A percentile compares a stretch with the other conserved stretches of the same genome.
Conservation (phyloP, 1,284 basidiomycete species). For the Leccinum pachyderme region DNA sequence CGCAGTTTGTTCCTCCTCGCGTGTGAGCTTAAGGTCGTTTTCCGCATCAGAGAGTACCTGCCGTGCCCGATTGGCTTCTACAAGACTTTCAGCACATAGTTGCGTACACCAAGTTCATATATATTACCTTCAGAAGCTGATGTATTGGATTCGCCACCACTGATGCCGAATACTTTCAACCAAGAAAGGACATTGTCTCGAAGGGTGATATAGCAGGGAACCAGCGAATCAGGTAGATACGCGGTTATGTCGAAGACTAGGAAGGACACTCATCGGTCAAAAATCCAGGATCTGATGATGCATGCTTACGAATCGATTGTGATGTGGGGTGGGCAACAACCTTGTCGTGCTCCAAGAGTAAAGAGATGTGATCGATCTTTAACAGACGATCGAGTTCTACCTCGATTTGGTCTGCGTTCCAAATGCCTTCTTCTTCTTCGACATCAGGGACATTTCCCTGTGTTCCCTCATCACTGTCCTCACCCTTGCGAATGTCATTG, state of each 20-base stretch:
- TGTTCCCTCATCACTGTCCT: constrained; percentile 34
- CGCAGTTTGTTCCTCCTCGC: constrained; percentile 48
- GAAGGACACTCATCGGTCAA: constrained; percentile 9
- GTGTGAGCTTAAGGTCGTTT: constrained; percentile 44
- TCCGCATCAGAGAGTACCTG: constrained; percentile 65
- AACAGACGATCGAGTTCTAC: constrained; percentile 67
- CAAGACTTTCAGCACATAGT: constrained; percentile 2
- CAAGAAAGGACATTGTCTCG: constrained; percentile 64
- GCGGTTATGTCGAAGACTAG: constrained; percentile 80
- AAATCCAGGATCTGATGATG: not conserved
- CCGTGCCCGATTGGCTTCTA: constrained; percentile 61
- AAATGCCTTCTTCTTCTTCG: constrained; percentile 45
- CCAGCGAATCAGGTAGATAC: constrained; percentile 83
- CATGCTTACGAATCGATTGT: constrained; percentile 51
- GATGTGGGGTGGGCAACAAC: constrained; percentile 48
- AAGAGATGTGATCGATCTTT: constrained; percentile 66
- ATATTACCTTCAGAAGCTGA: constrained; percentile 44
- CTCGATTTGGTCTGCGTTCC: constrained; percentile 54
- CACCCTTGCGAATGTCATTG: constrained; percentile 51
- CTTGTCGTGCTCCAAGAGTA: constrained; percentile 76
- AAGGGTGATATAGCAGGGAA: constrained; percentile 74
- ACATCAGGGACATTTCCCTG: constrained; percentile 13
- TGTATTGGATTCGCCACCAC: constrained; percentile 35
- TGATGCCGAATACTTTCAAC: constrained; percentile 69
- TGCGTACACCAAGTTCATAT: not conserved